phyloP scores from a whole-genome alignment of 176 grass and related monocot species.

The Pharus latifolius region DNA sequence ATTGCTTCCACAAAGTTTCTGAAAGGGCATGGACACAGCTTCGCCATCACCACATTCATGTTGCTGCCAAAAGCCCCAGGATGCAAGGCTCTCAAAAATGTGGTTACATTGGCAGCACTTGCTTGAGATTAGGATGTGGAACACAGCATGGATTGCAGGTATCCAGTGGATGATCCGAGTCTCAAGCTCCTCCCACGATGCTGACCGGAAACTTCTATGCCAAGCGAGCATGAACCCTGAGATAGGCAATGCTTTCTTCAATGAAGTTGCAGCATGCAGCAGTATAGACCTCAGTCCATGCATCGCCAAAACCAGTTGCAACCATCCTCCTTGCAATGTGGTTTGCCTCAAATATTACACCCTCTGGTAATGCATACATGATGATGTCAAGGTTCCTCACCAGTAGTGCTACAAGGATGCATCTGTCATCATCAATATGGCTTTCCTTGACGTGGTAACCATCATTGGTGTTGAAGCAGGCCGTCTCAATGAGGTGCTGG shows the following conservation, averaged over 20 bases:
- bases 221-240: conserved; percentile 12
- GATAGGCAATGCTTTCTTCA: conserved; percentile 23
- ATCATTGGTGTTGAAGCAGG: background rate
- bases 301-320: conserved; percentile 37
- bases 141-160: conserved; percentile 23
- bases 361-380: conserved; percentile 27
- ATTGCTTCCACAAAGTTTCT: conserved; percentile 29
- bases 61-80: conserved; percentile 14
- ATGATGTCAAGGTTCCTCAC: conserved; percentile 30
- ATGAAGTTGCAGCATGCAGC: conserved; percentile 29
- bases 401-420: conserved; percentile 16
- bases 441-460: background rate
- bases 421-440: background rate
- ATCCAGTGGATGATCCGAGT: conserved; percentile 33
- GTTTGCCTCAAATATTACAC: conserved; percentile 27
- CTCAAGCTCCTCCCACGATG: conserved; percentile 33
- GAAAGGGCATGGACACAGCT: conserved; percentile 25
- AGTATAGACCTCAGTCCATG: conserved; percentile 19
- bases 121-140: conserved; percentile 39
- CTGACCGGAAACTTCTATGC: conserved; percentile 13
- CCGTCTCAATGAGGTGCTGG: conserved; percentile 15
- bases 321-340: conserved; percentile 36
- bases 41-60: conserved; percentile 19
- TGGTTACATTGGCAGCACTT: conserved; percentile 30
- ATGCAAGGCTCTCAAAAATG: conserved; percentile 19